These are phyloP conservation scores for Chlorella variabilis DNA, from an alignment of 163 green algal genomes.

Conservation along the genomic window DNA sequence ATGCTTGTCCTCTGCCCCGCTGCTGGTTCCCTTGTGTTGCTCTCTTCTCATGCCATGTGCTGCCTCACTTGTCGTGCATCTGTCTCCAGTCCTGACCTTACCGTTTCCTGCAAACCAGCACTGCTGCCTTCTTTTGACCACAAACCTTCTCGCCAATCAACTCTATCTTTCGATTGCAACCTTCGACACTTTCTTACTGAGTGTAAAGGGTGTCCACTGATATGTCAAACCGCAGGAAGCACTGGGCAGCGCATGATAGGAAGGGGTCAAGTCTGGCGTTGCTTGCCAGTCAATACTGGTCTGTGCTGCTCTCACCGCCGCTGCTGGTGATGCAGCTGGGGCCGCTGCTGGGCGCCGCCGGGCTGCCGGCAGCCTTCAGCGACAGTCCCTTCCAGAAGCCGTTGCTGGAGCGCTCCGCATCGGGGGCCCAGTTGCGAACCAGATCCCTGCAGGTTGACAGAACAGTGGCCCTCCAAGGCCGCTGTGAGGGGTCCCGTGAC, in stretches of 20 bases:
- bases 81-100: neutral
- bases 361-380: neutral
- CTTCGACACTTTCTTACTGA: neutral
- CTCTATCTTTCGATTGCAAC: neutral
- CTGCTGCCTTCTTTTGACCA: neutral
- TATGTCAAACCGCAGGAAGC: no score
- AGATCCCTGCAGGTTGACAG: slow-evolving; percentile 69
- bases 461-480: no score
- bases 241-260: no score
- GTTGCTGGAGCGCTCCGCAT: slow-evolving; percentile 58
- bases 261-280: no score
- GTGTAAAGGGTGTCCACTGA: no score
- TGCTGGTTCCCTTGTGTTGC: neutral
- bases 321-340: neutral
- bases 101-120: neutral
- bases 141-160: neutral
- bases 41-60: neutral
- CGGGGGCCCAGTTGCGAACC: slow-evolving; percentile 76
- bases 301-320: neutral
- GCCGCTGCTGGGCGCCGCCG: neutral
- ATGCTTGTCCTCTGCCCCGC: neutral
- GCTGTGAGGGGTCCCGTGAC: no score
- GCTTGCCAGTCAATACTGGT: neutral
- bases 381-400: slow-evolving; percentile 67
- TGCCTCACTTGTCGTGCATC: no score